phyloP scores from a whole-genome alignment of 1,284 basidiomycete species.

The Ustilago vetiveriae region DNA sequence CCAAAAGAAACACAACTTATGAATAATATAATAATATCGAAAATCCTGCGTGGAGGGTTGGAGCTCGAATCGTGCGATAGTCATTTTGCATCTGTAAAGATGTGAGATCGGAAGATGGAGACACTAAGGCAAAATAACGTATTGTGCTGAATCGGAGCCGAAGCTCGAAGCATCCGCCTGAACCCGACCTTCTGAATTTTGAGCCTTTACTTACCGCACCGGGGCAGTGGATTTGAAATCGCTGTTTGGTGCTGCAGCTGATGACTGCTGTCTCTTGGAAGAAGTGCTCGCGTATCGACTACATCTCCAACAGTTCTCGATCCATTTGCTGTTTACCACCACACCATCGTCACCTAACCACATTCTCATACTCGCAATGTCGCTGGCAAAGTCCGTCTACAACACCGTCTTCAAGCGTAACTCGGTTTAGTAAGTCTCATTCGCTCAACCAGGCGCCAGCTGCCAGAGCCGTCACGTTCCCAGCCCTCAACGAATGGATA shows the following conservation, averaged over 20 bases:
- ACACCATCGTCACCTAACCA: conserved; percentile 18
- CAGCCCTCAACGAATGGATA: no score
- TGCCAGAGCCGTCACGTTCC: conserved; percentile 1
- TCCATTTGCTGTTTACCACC: conserved; percentile 2
- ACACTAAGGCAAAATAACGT: background rate
- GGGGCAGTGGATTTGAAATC: conserved; percentile 25
- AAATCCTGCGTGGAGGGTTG: no score
- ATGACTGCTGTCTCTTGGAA: no score
- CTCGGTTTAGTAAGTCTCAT: conserved; percentile 59
- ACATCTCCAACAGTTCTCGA: background rate
- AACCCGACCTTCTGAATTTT: conserved; percentile 6
- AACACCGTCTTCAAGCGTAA: conserved; percentile 63
- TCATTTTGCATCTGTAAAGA: background rate
- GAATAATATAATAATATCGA: no score
- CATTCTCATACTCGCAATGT: conserved; percentile 39
- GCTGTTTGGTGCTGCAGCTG: background rate
- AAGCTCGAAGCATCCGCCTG: conserved; percentile 16
- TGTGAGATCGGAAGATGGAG: conserved; percentile 6
- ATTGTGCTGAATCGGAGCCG: conserved; percentile 13
- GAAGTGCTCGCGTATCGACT: conserved; percentile 9
- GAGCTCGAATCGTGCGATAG: conserved; percentile 7
- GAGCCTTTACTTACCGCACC: background rate
- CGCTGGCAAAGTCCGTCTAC: conserved; percentile 55
- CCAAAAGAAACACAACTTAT: background rate
- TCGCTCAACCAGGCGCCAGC: background rate